Evolutionary conservation across 192 early-diverging fungal species (phyloP).

Genomic region (Chytriomyces confervae): DNA sequence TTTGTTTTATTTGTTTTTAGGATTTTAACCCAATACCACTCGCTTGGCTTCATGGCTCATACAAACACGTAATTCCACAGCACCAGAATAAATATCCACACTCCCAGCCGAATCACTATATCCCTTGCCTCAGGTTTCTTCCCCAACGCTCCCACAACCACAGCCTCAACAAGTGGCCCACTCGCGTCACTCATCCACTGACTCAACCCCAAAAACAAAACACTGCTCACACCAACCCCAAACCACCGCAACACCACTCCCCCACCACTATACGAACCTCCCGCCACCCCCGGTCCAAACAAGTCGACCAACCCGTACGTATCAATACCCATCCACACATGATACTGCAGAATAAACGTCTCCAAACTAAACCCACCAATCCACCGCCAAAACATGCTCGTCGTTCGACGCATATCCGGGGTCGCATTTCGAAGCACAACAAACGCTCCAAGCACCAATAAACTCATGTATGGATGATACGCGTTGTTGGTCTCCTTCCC

Average conservation of each 20-base stretch:
- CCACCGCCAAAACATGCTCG: constrained; percentile 60
- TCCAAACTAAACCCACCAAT: constrained; percentile 73
- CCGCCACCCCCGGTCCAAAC: constrained; percentile 44
- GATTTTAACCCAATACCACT: too few species aligned
- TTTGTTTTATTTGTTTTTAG: too few species aligned
- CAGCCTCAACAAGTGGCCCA: constrained; percentile 16
- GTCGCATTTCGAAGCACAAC: constrained; percentile 72
- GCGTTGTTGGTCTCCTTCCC: constrained; percentile 70
- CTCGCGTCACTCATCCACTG: constrained; percentile 16
- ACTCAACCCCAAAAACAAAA: constrained; percentile 30
- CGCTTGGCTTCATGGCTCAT: too few species aligned
- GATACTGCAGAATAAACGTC: constrained; percentile 80
- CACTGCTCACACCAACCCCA: background rate
- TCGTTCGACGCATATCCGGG: constrained; percentile 53
- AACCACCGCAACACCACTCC: background rate
- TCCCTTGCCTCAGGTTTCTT: background rate
- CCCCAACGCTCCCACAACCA: constrained; percentile 18
- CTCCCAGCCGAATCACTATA: background rate
- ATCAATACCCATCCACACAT: constrained; percentile 77
- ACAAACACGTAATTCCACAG: background rate
- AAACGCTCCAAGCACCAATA: constrained; percentile 66
- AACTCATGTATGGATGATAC: constrained; percentile 71
- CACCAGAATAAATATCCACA: constrained; percentile 1
- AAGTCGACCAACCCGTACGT: constrained; percentile 72
- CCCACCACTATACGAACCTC: constrained; percentile 15